phyloP scores from a whole-genome alignment of 805 yeast genomes.

The Ogataea angusta region DNA sequence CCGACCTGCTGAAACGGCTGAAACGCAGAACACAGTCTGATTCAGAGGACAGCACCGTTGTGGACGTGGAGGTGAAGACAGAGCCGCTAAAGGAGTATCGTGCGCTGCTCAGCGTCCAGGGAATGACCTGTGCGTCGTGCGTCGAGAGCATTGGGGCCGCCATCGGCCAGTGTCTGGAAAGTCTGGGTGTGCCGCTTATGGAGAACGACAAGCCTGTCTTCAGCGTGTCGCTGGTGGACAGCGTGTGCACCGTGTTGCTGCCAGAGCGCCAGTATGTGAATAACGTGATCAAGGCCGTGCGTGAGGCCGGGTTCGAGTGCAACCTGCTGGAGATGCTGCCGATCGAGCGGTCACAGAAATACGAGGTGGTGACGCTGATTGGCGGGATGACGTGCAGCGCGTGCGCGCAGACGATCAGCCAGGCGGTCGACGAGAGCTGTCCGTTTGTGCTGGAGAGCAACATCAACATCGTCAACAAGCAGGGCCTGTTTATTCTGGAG shows the following conservation, averaged over 20 bases:
- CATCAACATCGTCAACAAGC: conserved; percentile 56
- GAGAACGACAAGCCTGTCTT: conserved; percentile 13
- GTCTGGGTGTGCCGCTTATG: conserved; percentile 14
- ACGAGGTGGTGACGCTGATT: conserved; percentile 55
- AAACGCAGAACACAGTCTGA: conserved; percentile 9
- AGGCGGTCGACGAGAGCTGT: conserved; percentile 42
- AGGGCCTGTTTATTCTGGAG: conserved; percentile 59
- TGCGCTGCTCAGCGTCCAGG: conserved; percentile 56
- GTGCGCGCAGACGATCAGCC: conserved; percentile 54
- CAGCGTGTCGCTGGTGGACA: conserved; percentile 39
- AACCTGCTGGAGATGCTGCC: conserved; percentile 59
- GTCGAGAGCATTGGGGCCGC: conserved; percentile 42
- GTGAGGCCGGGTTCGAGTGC: conserved; percentile 47
- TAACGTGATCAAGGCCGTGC: conserved; percentile 44
- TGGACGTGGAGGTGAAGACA: conserved; percentile 23
- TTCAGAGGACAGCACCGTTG: conserved; percentile 23
- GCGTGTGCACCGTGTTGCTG: conserved; percentile 51
- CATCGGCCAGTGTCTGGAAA: conserved; percentile 28
- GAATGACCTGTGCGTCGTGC: conserved; percentile 71
- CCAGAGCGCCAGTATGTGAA: conserved; percentile 51
- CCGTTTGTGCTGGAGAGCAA: conserved; percentile 53
- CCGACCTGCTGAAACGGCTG: conserved; percentile 1
- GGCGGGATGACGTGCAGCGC: conserved; percentile 78
- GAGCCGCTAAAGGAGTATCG: conserved; percentile 32
- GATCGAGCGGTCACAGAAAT: conserved; percentile 44